Conservation (phyloP, 1,284 basidiomycete species). For the Sanghuangporus sanghuang region DNA sequence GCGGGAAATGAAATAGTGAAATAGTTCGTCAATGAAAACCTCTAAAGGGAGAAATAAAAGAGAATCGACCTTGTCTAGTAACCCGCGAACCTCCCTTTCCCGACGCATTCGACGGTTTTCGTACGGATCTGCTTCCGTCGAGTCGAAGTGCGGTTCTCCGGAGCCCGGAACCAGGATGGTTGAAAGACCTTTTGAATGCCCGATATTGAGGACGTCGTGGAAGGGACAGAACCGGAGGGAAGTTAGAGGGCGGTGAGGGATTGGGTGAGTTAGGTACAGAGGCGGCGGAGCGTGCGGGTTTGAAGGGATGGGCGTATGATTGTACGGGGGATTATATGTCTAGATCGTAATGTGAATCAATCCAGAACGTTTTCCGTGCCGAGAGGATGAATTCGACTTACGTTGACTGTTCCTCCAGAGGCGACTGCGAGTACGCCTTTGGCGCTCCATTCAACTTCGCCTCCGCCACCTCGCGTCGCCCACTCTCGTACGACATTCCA, state of each 20-base stretch:
- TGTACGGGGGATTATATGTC: constrained; percentile 67
- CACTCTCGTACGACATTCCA: constrained; percentile 89
- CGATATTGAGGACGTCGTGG: constrained; percentile 85
- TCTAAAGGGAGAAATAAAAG: background rate
- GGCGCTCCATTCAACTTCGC: constrained; percentile 73
- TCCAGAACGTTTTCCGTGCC: background rate
- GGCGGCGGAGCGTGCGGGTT: constrained; percentile 51
- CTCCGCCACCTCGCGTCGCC: constrained; percentile 45
- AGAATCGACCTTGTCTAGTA: constrained; percentile 79
- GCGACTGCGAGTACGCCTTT: constrained; percentile 82
- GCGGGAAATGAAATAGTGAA: background rate
- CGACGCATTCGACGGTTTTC: constrained; percentile 79
- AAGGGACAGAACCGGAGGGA: constrained; percentile 84
- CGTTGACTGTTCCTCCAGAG: constrained; percentile 78
- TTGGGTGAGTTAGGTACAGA: constrained; percentile 81
- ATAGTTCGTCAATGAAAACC: background rate
- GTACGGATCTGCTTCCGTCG: constrained; percentile 90
- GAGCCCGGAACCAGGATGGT: constrained; percentile 86
- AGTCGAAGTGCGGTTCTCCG: constrained; percentile 95
- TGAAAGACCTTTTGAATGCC: constrained; percentile 72
- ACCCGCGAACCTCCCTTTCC: constrained; percentile 86
- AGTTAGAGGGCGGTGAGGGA: constrained; percentile 63
- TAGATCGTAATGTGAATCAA: constrained; percentile 23
- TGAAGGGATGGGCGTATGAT: constrained; percentile 48
- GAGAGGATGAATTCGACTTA: constrained; percentile 32